Base-by-base conservation (phyloP, 108 stramenopile species). In the Skeletonema grethae region DNA sequence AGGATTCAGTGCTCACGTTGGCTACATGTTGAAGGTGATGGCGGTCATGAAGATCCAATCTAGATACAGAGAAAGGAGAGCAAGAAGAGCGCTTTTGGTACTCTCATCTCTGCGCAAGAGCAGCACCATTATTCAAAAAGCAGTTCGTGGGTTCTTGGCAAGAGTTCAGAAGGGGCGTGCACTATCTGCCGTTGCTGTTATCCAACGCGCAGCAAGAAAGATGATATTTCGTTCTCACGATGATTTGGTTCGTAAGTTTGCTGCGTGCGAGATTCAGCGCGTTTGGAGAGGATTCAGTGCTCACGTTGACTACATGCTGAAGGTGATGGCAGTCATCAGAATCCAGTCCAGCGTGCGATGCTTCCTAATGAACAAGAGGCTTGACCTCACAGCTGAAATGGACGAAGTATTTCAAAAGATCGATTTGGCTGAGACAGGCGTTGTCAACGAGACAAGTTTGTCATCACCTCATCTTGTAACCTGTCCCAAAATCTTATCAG, bases 261-360 rank as follows among this genome's bases (percentile, higher is more conserved):
- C 91, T 9, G 88, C 92, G 6, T 67, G 65, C 5, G 80, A 87
- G 70, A 88, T 93, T 38, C 92, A 93, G 65, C 64, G 89, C 29
- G 46, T 80, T 12, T 93, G 89, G 89, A 75, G 92, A 55, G 88
- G 92, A 8, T 85, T 84, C 50, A 46, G 34, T n/a, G 41, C n/a
- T 20, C 67, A 76, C 32, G 41, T 67, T 4, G 69, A 85, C 30
- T 86, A 70, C 58, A 69, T 77, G 39, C 48, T 80, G 38, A 15
- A 6, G 1, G 39, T 86, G n/a, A 18, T 75, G 30, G 50, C 86
- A 10, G 68, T 72, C 9, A 65, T 87, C 35, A 77, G 63, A 56
- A 79, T 89, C 9, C 90, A 91, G 70, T 38, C 82, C 10, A n/a
- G 63, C 35, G 30, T 71, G 11, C 76, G 89, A 28, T 31, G 13